Percentiles rank a stretch among this genome's conserved stretches.
Evolutionary conservation across 257 asterid genomes (phyloP).

Genomic region (Rubia yunnanensis): DNA sequence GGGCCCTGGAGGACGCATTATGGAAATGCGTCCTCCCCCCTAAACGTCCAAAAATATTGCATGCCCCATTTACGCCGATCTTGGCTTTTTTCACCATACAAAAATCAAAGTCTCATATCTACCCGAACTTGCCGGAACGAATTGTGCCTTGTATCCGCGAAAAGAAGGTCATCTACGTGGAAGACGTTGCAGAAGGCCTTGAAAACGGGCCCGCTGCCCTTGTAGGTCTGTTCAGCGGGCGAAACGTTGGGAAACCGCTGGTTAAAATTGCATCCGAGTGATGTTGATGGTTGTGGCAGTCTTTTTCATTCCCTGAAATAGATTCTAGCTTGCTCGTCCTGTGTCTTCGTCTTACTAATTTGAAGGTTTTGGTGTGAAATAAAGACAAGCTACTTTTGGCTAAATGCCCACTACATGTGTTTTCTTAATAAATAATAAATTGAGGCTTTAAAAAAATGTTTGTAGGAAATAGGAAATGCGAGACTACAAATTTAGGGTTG

Average conservation of each 20-base stretch:
- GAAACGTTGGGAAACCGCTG: background rate
- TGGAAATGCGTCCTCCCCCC: no score
- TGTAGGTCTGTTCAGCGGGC: slow-evolving; percentile 6
- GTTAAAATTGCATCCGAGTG: background rate
- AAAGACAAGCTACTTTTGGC: background rate
- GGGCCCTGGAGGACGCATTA: no score
- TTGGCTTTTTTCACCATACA: no score
- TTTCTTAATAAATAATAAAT: no score
- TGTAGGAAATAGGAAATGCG: no score
- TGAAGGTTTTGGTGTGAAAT: background rate
- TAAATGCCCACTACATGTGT: background rate
- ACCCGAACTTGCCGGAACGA: background rate
- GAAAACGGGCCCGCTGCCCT: slow-evolving; percentile 6
- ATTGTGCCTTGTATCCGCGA: background rate
- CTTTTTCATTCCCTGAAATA: background rate
- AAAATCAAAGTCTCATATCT: no score
- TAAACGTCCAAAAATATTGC: no score
- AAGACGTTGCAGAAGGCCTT: slow-evolving; percentile 6
- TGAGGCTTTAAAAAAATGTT: no score
- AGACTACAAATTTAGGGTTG: no score
- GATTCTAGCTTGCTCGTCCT: background rate
- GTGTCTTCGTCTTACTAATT: background rate
- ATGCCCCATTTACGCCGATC: no score
- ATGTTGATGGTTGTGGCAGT: background rate
- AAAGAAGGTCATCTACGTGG: slow-evolving; percentile 2